Evolutionary conservation across 2,329 filamentous ascomycete species (phyloP), one percentile per base, ranked within the genome.

Genomic region (Teratosphaeria nubilosa): DNA sequence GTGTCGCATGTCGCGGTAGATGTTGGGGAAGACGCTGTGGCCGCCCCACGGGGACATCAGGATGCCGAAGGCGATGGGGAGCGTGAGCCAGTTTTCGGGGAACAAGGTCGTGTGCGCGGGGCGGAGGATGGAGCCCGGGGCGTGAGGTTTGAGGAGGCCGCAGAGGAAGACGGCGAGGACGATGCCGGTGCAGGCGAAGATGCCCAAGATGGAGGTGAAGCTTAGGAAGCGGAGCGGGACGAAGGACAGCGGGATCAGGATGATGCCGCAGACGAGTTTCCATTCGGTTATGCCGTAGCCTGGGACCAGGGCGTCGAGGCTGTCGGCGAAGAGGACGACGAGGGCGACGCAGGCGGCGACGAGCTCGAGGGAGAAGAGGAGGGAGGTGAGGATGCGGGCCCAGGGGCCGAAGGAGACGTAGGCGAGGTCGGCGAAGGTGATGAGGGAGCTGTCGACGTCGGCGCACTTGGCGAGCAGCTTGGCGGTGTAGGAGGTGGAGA

Each of bases 301-400:
- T 0, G 90, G 88, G 55, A 96, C 83, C 22, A 97, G 75, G 14
- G 89, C 82, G 66, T 89, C 78, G 65, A 97, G 80, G 51, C 89
- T 95, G 74, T 97, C 94, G n/a, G 90, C 89, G 72, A 97, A 97
- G n/a, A 96, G 81, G 22, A 96, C 89, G 32, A 95, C 83, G 3
- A 96, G 80, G 2, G 92, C 92, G 31, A 97, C 91, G 69, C 90
- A 95, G 24, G 91, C 89, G 7, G 88, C 91, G 32, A 96, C 74
- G 27, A 97, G 80, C 73, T 97, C 92, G 51, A 97, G 72, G 11
- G 86, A 91, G 75, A 97, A 97, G 16, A 97, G 78, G 0, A 95
- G 77, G 61, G 90, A 95, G 7, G 90, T 92, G 31, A 87, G 82
- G 34, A 96, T 78, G 37, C 92, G 86, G 37, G 91, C 92, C 59